phyloP scores from a whole-genome alignment of 2,329 filamentous ascomycete genomes.

The Colletotrichum lentis region DNA sequence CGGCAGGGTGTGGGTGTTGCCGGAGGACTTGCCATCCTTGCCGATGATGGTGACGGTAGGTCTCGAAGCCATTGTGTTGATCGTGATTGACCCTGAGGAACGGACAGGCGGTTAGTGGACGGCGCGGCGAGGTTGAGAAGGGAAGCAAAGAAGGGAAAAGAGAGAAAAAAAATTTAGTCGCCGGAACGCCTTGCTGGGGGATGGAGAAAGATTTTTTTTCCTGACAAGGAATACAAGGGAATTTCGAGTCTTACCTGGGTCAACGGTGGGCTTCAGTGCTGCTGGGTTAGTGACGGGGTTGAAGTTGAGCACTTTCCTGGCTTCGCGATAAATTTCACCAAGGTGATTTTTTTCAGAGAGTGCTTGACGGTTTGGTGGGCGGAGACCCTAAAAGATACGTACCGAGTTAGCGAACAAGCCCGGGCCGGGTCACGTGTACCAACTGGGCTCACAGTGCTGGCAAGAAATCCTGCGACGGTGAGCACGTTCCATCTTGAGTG shows the following conservation, averaged over 20 bases:
- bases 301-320: constrained; percentile 45
- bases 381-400: constrained; percentile 50
- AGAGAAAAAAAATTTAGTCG: constrained; percentile 3
- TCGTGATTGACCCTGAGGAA: constrained; percentile 39
- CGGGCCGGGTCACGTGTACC: constrained; percentile 26
- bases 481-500: background rate
- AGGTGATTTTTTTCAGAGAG: constrained; percentile 45
- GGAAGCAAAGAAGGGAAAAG: constrained; percentile 10
- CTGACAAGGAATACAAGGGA: constrained; percentile 15
- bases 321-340: constrained; percentile 50
- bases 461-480: background rate
- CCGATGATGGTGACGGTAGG: constrained; percentile 97
- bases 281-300: constrained; percentile 42
- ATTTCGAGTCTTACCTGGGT: constrained; percentile 47
- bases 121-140: constrained; percentile 26
- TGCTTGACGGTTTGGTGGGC: constrained; percentile 50
- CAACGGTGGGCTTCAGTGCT: constrained; percentile 49
- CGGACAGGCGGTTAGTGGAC: constrained; percentile 33
- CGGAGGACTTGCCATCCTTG: constrained; percentile 92
- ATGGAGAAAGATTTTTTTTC: constrained; percentile 5
- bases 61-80: constrained; percentile 84
- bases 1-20: constrained; percentile 89
- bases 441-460: background rate
- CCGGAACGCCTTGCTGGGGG: constrained; percentile 29
- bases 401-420: constrained; percentile 43